Base-by-base conservation (phyloP, 345 rosid genomes). In the Linum tenue region DNA sequence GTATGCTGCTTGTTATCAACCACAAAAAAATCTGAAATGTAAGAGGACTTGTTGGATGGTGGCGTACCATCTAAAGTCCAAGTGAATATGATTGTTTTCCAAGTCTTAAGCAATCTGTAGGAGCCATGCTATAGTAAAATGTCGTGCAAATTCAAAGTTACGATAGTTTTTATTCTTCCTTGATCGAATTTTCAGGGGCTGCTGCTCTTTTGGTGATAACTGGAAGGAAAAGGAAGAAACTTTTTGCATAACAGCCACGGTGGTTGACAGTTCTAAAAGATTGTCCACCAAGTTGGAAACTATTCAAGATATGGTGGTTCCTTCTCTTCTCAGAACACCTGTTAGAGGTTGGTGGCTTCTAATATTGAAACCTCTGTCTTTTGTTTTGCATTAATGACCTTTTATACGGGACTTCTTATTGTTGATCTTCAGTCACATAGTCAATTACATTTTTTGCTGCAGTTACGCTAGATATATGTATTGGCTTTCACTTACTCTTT, bases 301-400 rank as follows among this genome's bases (percentile, higher is more conserved):
- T 38, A 74, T 90, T 64, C 84, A 66, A 64, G 75, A 60, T 53
- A 6, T 68, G 6, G 64, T 86, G 67, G 82, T 90, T 63, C 97
- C 95, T 2, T 84, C 77, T 66, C 86, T 90, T 70, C 84, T 90
- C 37, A 70, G 72, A 57, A 70, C 84, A 68, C 80, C 84, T 53
- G 63, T 90, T 42, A 84, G 82, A 88, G 97, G 92, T 84, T 35
- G 40, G 67, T 37, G 6, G 35, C 31, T 22, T 22, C 31, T 22
- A 22, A 22, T 22, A 22, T 22, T 22, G 31, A 22, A 22, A 22
- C 31, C 31, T 22, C 31, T 22, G 31, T 22, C 31, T 22, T 22
- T 22, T 22, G 31, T 22, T 22, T 22, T 22, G 31, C 31, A 22
- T 22, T 38, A 48, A 3, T 59, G 31, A 7, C 37, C 38, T 22